Base-by-base conservation (phyloP, 2,329 filamentous ascomycete genomes). In the Ophiostoma australiae region DNA sequence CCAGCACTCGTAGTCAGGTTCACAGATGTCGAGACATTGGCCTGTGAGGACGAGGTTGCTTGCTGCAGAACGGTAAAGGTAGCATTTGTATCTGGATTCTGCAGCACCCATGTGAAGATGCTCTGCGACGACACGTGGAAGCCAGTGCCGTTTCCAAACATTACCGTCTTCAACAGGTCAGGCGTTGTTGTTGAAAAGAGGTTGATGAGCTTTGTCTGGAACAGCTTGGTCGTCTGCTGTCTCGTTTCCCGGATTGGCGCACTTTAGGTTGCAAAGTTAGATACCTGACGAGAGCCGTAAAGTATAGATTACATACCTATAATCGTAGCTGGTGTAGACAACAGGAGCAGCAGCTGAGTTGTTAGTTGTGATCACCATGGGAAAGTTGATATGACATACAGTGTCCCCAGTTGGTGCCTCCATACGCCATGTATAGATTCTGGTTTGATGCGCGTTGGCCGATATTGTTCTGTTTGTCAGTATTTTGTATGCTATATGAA, bases 371-470 rank as follows among this genome's bases (percentile, higher is more conserved):
- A 48, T 13, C 4, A 35, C 52, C 10, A 39, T 17, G 31, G 68
- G 20, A 5, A 23, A 20, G 31, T 20, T 23, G 3, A 17, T 7
- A 67, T 13, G 8, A 71, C 73, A 58, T 69, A 76, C 79, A 81
- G 69, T 86, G 82, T 0, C 91, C 91, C 92, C 91, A 94, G 77
- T 94, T 95, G 0, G 91, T 94, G 6, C 91, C 92, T 17, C 92
- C 92, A 74, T 85, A 91, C 0, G 85, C 89, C 85, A 8, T 86
- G 67, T 69, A 68, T 20, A 44, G 1, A 44, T 61, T 73, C 44
- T 84, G 77, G 13, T 85, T 75, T 0, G 83, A 85, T 1, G 82
- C 78, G 31, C 81, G 78, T 70, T 85, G 84, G 6, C 80, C 85
- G 70, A 86, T 81, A 69, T 86, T 83, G 73, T 86, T 84, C 75